Evolutionary conservation across 169 alveolate genomes (phyloP), one percentile per base, ranked within the genome.

Genomic region (Eimeria falciformis): DNA sequence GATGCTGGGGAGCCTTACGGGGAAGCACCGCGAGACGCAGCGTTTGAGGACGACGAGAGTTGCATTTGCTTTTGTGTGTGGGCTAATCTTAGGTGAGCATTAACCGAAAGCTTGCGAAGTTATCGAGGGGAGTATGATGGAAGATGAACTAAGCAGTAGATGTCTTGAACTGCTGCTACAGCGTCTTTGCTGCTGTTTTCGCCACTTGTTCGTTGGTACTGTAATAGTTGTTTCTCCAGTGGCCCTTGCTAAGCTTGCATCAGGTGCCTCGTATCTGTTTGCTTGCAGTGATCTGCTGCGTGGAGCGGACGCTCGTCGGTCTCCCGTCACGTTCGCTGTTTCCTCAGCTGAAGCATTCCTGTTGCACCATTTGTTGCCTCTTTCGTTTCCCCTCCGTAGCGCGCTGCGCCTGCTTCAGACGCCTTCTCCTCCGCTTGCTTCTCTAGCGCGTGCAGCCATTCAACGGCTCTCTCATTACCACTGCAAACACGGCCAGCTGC

Each of bases 301-400:
- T 17, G 17, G 58, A 11, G 33, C 83, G 18, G 46, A 50, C 14
- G 33, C 83, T 5, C 55, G 83, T 3, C 58, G 43, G 33, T 43
- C 62, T 43, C 83, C 83, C 53, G 83, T 71, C 58, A 37, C 83
- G 37, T 71, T 71, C 25, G 33, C 83, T 43, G 33, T 71, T 27
- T 37, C 83, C 33, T 71, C 58, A 21, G 83, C 83, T 37, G 83
- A 71, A 5, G 83, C 83, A 50, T 71, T 71, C 83, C 37, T 71
- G 83, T 56, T 71, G 62, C 83, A 71, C 58, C 83, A 71, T 43
- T 43, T 71, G 83, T 43, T 71, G 83, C 83, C 83, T 5, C 83
- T 71, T 33, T 71, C 83, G 25, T 71, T 71, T 56, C 83, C 83
- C 29, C 58, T 71, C 58, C 83, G 43, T 50, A 27, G 37, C 29